Evolutionary conservation across 805 yeast species (phyloP), one percentile per base, ranked within the genome.

Genomic region (Blastobotrys muscicola): DNA sequence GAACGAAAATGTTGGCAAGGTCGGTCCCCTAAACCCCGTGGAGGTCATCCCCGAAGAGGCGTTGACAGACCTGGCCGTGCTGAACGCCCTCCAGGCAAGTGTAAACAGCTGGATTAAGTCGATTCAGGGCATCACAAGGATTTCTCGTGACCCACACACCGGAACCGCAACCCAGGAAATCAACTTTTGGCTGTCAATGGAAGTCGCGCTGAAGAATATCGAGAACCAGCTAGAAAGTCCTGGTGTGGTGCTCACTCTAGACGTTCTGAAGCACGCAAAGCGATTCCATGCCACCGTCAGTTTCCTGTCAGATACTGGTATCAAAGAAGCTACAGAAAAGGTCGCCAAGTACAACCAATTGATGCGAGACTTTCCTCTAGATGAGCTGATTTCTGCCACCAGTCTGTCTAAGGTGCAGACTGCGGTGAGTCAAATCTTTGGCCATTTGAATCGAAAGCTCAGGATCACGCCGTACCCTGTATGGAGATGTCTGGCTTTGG

Each of bases 281-380:
- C 68, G 97, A 49, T 84, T 80, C 55, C 94, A 84, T 57, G 80
- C 85, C 1, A 80, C 89, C 0, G 74, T 77, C n/a, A 71, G 82
- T 31, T 81, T 84, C 53, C 65, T 74, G 30, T 75, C 85, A 4
- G 94, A 85, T 54, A 77, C 82, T 2, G 85, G 85, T 0, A 61
- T 90, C 14, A 50, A 54, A n/a, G 78, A 75, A 23, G 75, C 82
- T 11, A 48, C 76, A 9, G 64, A 65, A 3, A 61, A 61, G 15
- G 75, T 86, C 0, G 63, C 66, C 9, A 67, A 69, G n/a, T 78
- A 79, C 55, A 80, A 78, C 49, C 72, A 74, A 7, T 64, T 90
- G 23, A 64, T 86, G 50, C 73, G 74, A 38, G 92, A 82, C 42
- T 65, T 89, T 10, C 94, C 95, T 0, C 59, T 85, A 1, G 70